Conservation (phyloP, 2,329 filamentous ascomycete genomes). For the Hypocrella siamensis region DNA sequence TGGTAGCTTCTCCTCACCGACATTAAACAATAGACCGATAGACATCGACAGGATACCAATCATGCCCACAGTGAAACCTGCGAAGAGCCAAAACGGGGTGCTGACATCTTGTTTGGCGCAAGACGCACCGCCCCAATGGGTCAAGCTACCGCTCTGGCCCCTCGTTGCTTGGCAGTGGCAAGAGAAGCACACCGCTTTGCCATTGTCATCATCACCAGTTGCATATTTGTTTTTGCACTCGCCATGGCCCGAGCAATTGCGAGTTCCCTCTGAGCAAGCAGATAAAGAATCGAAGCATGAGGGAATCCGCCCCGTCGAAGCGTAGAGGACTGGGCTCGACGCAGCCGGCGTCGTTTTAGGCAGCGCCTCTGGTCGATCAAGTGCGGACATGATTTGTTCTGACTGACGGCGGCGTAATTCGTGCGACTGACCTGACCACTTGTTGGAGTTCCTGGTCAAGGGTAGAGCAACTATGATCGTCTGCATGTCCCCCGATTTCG, state of each 20-base stretch:
- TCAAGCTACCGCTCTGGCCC: constrained; percentile 41
- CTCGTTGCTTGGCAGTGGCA: constrained; percentile 58
- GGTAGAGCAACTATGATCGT: constrained; percentile 41
- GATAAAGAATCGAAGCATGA: constrained; percentile 60
- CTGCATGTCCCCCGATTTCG: constrained; percentile 35
- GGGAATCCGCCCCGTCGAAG: constrained; percentile 35
- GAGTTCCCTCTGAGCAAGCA: constrained; percentile 53
- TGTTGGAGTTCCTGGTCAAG: constrained; percentile 20
- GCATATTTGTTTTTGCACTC: constrained; percentile 53
- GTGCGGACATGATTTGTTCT: constrained; percentile 29
- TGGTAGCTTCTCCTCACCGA: constrained; percentile 77
- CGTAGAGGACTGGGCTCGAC: constrained; percentile 16
- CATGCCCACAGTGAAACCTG: constrained; percentile 55
- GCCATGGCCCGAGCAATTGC: constrained; percentile 72
- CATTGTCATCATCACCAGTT: constrained; percentile 21
- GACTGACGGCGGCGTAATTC: constrained; percentile 32
- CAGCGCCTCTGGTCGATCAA: constrained; percentile 12
- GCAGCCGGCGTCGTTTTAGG: constrained; percentile 9
- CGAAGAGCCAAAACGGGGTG: constrained; percentile 75
- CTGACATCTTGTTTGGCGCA: constrained; percentile 91
- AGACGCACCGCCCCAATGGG: constrained; percentile 67
- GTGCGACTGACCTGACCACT: constrained; percentile 24
- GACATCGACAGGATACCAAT: constrained; percentile 52
- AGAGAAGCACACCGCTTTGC: constrained; percentile 48
- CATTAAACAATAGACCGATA: constrained; percentile 64